phyloP scores from a whole-genome alignment of 768 basidiomycete genomes.

The Tulasnella sp. region DNA sequence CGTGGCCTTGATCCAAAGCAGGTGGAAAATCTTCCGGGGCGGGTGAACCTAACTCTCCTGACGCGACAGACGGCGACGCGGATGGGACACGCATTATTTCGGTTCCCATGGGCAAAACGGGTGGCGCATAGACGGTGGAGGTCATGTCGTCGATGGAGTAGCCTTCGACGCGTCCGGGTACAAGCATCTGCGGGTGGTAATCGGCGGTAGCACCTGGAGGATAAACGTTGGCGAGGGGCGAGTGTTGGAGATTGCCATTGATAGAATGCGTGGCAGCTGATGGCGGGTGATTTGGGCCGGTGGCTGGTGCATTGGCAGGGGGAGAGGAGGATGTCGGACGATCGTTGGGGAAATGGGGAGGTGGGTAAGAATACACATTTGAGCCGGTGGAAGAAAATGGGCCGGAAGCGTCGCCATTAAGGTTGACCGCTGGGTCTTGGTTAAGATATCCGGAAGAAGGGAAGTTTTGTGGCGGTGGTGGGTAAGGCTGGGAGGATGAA shows the following conservation, averaged over 20 bases:
- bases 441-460: too few species aligned
- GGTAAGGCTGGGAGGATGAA: too few species aligned
- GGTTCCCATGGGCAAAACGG: neutral
- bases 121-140: neutral
- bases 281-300: neutral
- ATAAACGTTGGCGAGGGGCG: neutral
- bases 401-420: too few species aligned
- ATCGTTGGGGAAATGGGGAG: neutral
- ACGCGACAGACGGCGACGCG: conserved; percentile 14
- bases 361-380: too few species aligned
- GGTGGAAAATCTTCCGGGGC: conserved; percentile 6
- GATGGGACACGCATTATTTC: conserved; percentile 15
- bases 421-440: too few species aligned
- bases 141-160: neutral
- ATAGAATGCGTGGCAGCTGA: conserved; percentile 4
- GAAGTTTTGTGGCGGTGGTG: too few species aligned
- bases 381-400: too few species aligned
- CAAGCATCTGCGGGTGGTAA: conserved; percentile 2
- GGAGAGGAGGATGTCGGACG: neutral
- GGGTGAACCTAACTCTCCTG: conserved; percentile 9
- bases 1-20: neutral
- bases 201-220: neutral
- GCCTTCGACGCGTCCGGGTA: conserved; percentile 1
- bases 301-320: neutral
- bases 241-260: neutral